These are phyloP conservation scores for Capsicum pubescens DNA, from an alignment of 257 asterid species.

Conservation along the genomic window DNA sequence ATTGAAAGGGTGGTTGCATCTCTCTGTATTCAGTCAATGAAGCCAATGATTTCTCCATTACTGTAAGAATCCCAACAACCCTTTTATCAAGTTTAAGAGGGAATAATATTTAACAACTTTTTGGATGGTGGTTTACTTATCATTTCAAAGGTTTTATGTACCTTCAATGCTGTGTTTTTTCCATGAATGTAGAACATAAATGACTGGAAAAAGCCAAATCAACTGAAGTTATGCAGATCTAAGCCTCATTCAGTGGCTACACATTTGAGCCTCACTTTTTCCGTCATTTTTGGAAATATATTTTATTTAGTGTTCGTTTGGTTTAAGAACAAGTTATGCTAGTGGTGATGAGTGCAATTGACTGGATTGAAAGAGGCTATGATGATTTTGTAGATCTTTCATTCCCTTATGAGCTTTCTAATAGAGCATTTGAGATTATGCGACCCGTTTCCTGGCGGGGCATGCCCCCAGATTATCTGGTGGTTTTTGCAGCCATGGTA, in stretches of 20 bases:
- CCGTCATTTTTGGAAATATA: not conserved
- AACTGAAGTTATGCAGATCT: too few relatives aligned
- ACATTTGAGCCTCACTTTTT: not conserved
- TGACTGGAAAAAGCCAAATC: too few relatives aligned
- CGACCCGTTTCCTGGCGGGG: conserved; percentile 58
- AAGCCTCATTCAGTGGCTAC: not conserved
- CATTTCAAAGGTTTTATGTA: too few relatives aligned
- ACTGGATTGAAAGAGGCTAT: conserved; percentile 13
- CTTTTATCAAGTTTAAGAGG: not conserved
- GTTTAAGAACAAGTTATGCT: too few relatives aligned
- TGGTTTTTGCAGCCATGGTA: conserved; percentile 35
- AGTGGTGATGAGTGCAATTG: not conserved
- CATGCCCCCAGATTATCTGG: conserved; percentile 35
- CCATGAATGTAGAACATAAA: too few relatives aligned
- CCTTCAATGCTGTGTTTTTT: too few relatives aligned
- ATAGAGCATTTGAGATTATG: conserved; percentile 27
- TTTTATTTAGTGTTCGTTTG: not conserved
- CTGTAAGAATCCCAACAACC: conserved; percentile 29
- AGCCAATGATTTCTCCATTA: conserved; percentile 34
- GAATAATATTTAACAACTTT: too few relatives aligned
- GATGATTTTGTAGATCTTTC: not conserved
- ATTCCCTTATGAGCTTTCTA: not conserved
- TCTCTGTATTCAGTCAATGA: conserved; percentile 33
- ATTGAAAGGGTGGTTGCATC: conserved; percentile 59
- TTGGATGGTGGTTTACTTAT: not conserved